These are phyloP conservation scores for Populus tomentosa DNA, from an alignment of 441 rosid species.

Conservation along the genomic window DNA sequence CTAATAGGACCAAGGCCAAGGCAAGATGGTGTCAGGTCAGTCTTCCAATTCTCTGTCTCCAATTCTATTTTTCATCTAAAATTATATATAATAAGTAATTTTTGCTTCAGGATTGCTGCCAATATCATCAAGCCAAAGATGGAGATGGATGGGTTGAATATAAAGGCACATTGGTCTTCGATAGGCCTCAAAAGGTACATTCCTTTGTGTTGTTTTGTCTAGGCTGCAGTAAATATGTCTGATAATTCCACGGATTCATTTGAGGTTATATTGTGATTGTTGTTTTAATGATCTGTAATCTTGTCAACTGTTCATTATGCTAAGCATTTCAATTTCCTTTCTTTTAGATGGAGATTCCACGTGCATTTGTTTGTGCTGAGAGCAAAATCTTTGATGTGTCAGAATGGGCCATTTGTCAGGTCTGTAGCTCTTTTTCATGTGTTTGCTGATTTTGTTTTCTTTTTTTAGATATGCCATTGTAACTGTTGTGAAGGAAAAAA, in stretches of 20 bases:
- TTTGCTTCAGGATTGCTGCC: conserved; percentile 77
- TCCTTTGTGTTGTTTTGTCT: neutral
- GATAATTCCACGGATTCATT: neutral
- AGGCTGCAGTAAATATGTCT: neutral
- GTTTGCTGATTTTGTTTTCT: neutral
- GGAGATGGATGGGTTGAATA: conserved; percentile 99
- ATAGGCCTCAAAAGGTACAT: conserved; percentile 74
- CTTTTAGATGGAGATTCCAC: conserved; percentile 89
- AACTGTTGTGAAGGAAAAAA: neutral
- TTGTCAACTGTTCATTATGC: conserved; percentile 11
- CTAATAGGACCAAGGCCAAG: conserved; percentile 75
- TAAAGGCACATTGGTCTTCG: conserved; percentile 85
- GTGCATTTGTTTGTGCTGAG: conserved; percentile 98
- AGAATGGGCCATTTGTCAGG: conserved; percentile 99
- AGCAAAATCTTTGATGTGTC: conserved; percentile 98
- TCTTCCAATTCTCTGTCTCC: conserved; percentile 7
- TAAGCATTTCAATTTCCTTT: conserved; percentile 18
- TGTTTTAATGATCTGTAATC: neutral
- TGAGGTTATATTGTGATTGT: neutral
- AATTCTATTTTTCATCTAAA: conserved; percentile 5
- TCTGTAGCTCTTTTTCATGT: conserved; percentile 25
- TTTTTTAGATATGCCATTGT: neutral
- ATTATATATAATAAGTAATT: neutral
- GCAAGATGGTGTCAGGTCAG: conserved; percentile 99
- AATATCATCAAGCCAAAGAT: conserved; percentile 97